phyloP scores from a whole-genome alignment of 495 filamentous ascomycete species.

The Hamigera avellanea region DNA sequence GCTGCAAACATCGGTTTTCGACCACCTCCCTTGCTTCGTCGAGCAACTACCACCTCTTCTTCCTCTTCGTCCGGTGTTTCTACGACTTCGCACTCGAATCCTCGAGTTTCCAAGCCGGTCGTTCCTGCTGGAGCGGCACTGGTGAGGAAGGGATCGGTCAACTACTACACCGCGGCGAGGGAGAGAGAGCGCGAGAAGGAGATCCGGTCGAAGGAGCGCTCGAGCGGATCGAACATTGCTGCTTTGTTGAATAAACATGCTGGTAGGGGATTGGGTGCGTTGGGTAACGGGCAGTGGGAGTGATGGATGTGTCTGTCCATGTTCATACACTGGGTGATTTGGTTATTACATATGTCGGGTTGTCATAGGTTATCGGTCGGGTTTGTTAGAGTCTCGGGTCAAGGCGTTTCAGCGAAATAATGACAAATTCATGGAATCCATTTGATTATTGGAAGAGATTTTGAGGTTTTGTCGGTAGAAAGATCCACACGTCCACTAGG shows the following conservation, averaged over 20 bases:
- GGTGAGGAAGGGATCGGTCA: slow-evolving; percentile 66
- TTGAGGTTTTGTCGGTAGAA: no score
- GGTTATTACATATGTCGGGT: no score
- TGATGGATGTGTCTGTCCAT: no score
- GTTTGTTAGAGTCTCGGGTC: no score
- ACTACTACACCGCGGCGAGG: slow-evolving; percentile 71
- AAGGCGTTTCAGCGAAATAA: no score
- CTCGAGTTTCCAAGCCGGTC: slow-evolving; percentile 27
- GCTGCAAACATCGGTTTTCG: slow-evolving; percentile 45
- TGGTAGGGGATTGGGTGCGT: slow-evolving; percentile 17
- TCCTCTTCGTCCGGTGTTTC: slow-evolving; percentile 24
- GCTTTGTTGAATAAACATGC: slow-evolving; percentile 28
- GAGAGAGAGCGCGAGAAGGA: slow-evolving; percentile 54
- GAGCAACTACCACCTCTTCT: slow-evolving; percentile 55
- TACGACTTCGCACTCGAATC: slow-evolving; percentile 21
- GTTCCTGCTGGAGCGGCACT: slow-evolving; percentile 34
- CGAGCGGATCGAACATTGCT: slow-evolving; percentile 21
- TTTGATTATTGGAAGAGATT: no score
- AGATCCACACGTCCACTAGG: no score
- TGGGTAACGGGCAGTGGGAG: slow-evolving; percentile 31
- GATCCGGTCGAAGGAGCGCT: slow-evolving; percentile 38
- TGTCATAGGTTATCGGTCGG: no score
- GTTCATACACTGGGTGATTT: no score
- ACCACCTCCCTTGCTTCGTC: slow-evolving; percentile 67
- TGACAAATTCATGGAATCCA: no score